Base-by-base conservation (phyloP, 345 rosid genomes). In the Brassica incana region DNA sequence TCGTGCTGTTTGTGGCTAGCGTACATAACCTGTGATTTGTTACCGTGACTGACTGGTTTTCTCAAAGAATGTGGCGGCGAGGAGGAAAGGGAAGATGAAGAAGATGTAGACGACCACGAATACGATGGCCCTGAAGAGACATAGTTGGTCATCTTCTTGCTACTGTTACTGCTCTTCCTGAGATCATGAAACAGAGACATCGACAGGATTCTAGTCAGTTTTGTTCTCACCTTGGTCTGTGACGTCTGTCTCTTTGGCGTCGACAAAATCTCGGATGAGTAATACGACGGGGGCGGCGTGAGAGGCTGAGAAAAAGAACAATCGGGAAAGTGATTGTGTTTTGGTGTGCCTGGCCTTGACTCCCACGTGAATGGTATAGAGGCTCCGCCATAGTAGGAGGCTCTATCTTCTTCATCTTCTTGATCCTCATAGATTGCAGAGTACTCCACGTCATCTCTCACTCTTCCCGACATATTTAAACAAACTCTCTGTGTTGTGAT, bases 281-380 rank as follows among this genome's bases (percentile, higher is more conserved):
- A 69, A 36, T 76, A 83, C 0, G 89, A 88, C 29, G 91, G 94
- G 58, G 92, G 90, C 0, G 94, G 90, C 2, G 93, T 85, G 18
- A 85, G 75, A 18, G 80, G 73, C 45, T 11, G 69, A 16, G 89
- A 88, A 67, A 79, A 65, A 29, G 80, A 27, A 67, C 71, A 33
- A 48, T 79, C 78, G 1, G 78, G 48, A 32, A 61, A 43, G 59
- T 67, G 58, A 4, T 77, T 8, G 73, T 89, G 87, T 65, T 92
- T 94, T 0, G 98, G 96, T n/a, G 96, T 90, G 43, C 98, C 98
- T 0, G 98, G 98, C 18, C 80, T 84, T 18, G 96, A 81, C 71
- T 94, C 98, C 98, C 98, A 94, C 38, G 58, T 20, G 87, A 94
- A 94, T 0, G 97, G 94, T 63, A 94, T 35, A 0, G 92, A 80